Conservation (phyloP, 2,329 filamentous ascomycete genomes). For the Penicillium sp. region DNA sequence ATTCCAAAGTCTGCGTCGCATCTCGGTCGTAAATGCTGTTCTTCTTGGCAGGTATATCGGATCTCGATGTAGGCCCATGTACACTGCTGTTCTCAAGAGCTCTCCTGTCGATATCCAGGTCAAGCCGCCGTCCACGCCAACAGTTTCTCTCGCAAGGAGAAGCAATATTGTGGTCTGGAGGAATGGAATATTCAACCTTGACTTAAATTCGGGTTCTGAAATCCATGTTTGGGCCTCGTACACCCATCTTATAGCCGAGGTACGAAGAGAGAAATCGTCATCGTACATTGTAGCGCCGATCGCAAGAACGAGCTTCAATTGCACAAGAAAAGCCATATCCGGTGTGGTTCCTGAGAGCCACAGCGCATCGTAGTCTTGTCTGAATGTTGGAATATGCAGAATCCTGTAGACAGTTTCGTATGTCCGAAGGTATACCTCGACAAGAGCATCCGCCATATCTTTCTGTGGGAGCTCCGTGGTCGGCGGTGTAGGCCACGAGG, state of each 20-base stretch:
- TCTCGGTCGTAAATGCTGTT: conserved; percentile 20
- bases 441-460: conserved; percentile 48
- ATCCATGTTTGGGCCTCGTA: conserved; percentile 58
- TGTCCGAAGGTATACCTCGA: conserved; percentile 55
- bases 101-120: conserved; percentile 40
- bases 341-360: conserved; percentile 41
- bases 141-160: conserved; percentile 37
- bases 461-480: conserved; percentile 46
- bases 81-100: conserved; percentile 39
- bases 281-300: conserved; percentile 55
- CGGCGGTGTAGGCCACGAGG: conserved; percentile 48
- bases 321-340: conserved; percentile 51
- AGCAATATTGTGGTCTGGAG: conserved; percentile 48
- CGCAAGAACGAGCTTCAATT: conserved; percentile 58
- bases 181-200: conserved; percentile 49
- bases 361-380: conserved; percentile 52
- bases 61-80: conserved; percentile 44
- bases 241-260: conserved; percentile 54
- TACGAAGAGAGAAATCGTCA: conserved; percentile 50
- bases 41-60: conserved; percentile 31
- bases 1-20: conserved; percentile 32
- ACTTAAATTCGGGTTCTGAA: conserved; percentile 54
- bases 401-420: conserved; percentile 57
- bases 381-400: conserved; percentile 57
- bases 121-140: conserved; percentile 34